Percentiles rank a stretch among this genome's conserved stretches.
Conservation (phyloP, 2,329 filamentous ascomycete species). For the Macroventuria anomochaeta region DNA sequence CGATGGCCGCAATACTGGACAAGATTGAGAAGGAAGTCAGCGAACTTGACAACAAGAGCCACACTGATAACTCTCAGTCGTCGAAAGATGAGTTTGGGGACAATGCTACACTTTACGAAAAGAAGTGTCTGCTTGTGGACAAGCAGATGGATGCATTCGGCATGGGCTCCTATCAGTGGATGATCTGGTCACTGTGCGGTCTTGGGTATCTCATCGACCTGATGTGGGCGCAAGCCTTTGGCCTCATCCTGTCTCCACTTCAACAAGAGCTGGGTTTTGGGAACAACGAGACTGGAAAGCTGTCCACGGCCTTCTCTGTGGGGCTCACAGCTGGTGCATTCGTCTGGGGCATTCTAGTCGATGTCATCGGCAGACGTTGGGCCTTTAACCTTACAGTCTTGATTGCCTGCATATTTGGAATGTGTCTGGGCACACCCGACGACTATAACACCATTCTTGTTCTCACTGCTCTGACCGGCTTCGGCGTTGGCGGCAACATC, state of each 20-base stretch:
- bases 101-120: conserved; percentile 47
- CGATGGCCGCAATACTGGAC: conserved; percentile 14
- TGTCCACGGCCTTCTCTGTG: conserved; percentile 62
- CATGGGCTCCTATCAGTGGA: conserved; percentile 63
- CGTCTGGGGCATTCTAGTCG: conserved; percentile 63
- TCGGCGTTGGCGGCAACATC: conserved; percentile 61
- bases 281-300: conserved; percentile 54
- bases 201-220: conserved; percentile 64
- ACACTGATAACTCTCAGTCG: neutral
- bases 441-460: conserved; percentile 60
- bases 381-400: conserved; percentile 66
- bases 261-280: conserved; percentile 64
- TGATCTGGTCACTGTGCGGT: conserved; percentile 60
- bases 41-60: conserved; percentile 12
- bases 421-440: conserved; percentile 59
- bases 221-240: conserved; percentile 65
- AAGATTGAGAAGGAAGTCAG: conserved; percentile 17
- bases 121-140: conserved; percentile 54
- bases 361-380: conserved; percentile 61
- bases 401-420: conserved; percentile 61
- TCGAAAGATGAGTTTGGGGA: neutral
- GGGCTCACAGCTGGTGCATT: conserved; percentile 64
- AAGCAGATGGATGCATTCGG: conserved; percentile 60
- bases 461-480: conserved; percentile 62
- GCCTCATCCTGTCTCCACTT: conserved; percentile 60